phyloP scores from a whole-genome alignment of 805 yeast species.

The Candida sphagnicola region DNA sequence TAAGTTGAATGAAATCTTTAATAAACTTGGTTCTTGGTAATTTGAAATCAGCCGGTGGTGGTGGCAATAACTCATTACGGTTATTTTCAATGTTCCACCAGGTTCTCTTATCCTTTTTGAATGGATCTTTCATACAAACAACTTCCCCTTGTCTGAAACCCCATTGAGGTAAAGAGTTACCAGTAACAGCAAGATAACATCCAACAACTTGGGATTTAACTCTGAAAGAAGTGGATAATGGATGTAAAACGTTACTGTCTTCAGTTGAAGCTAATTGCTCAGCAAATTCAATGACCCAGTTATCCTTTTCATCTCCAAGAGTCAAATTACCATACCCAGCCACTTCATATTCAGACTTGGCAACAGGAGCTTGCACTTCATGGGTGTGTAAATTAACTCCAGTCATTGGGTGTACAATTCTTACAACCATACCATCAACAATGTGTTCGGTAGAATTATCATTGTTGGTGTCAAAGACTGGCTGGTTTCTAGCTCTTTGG shows the following conservation, averaged over 20 bases:
- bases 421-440: constrained; percentile 55
- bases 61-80: constrained; percentile 53
- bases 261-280: constrained; percentile 51
- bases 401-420: constrained; percentile 61
- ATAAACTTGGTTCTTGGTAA: constrained; percentile 72
- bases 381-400: constrained; percentile 71
- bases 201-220: constrained; percentile 62
- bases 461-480: constrained; percentile 27
- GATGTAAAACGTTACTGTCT: constrained; percentile 57
- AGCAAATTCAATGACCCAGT: constrained; percentile 71
- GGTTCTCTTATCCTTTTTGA: constrained; percentile 72
- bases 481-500: constrained; percentile 44
- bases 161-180: constrained; percentile 85
- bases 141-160: constrained; percentile 98
- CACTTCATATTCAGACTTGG: constrained; percentile 54
- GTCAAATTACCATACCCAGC: constrained; percentile 68
- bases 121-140: constrained; percentile 66
- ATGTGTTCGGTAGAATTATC: constrained; percentile 35
- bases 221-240: constrained; percentile 80
- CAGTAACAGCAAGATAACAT: constrained; percentile 85
- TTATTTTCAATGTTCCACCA: constrained; percentile 88
- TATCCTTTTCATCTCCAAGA: constrained; percentile 68
- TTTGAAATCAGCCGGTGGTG: constrained; percentile 56
- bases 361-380: constrained; percentile 58
- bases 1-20: constrained; percentile 66